These are phyloP conservation scores for Xylaria bambusicola DNA, from an alignment of 495 filamentous ascomycete species.

Conservation along the genomic window DNA sequence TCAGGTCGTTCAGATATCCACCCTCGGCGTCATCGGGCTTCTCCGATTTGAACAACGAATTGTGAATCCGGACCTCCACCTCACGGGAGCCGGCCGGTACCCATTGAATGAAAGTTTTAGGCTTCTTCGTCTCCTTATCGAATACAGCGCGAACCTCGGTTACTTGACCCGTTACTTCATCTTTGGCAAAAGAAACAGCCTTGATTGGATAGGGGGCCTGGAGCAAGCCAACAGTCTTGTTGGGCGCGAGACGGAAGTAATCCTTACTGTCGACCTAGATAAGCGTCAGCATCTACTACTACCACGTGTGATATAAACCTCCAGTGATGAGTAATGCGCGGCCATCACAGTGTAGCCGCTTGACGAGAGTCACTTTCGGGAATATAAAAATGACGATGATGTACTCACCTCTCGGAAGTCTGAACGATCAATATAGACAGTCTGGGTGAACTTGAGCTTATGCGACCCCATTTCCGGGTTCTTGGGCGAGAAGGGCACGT, in stretches of 20 bases:
- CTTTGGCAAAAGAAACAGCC: constrained; percentile 73
- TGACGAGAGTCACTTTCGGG: neutral
- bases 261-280: constrained; percentile 66
- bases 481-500: constrained; percentile 69
- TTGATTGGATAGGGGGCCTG: constrained; percentile 82
- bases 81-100: constrained; percentile 68
- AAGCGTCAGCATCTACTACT: constrained; percentile 12
- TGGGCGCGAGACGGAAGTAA: constrained; percentile 92
- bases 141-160: constrained; percentile 68
- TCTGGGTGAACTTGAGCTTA: constrained; percentile 66
- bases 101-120: constrained; percentile 93
- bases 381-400: neutral
- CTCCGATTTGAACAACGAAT: constrained; percentile 82
- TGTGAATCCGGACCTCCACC: constrained; percentile 79
- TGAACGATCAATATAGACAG: constrained; percentile 73
- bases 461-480: constrained; percentile 55
- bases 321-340: too few relatives aligned
- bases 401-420: constrained; percentile 64
- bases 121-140: constrained; percentile 72
- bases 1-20: constrained; percentile 82
- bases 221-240: constrained; percentile 84
- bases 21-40: constrained; percentile 71
- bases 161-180: constrained; percentile 66
- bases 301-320: neutral
- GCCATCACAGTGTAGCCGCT: too few relatives aligned